A percentile compares a stretch with the other conserved stretches of the same genome.
Conservation (phyloP, 345 rosid species). For the Brassica juncea region DNA sequence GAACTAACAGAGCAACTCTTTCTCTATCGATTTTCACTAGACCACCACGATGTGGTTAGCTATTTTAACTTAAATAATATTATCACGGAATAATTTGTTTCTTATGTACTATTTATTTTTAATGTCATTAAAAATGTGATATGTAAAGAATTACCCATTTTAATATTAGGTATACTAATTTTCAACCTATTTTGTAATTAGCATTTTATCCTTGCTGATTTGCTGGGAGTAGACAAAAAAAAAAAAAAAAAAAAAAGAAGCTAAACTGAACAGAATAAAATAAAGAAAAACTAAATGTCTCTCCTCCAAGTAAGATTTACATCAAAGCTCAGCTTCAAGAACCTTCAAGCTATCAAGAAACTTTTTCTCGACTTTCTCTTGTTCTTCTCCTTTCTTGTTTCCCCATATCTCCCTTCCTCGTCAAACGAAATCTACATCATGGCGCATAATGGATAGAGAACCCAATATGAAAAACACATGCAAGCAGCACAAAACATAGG, state of each 20-base stretch:
- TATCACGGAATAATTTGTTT: neutral
- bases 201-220: neutral
- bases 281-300: neutral
- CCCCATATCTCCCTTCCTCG: conserved; percentile 36
- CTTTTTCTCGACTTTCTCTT: conserved; percentile 36
- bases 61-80: too few relatives aligned
- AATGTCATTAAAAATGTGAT: neutral
- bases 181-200: neutral
- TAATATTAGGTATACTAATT: neutral
- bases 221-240: neutral
- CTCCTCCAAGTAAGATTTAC: too few relatives aligned
- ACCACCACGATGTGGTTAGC: too few relatives aligned
- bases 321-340: conserved; percentile 15
- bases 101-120: too few relatives aligned
- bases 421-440: conserved; percentile 35
- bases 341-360: conserved; percentile 33
- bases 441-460: neutral
- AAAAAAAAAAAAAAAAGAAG: neutral
- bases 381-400: conserved; percentile 26
- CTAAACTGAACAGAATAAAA: neutral
- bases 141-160: neutral
- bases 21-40: too few relatives aligned
- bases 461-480: neutral
- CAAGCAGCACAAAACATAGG: neutral
- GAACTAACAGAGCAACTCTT: too few relatives aligned